Percentiles rank a stretch among this genome's conserved stretches.
These are phyloP conservation scores for Diaporthe ilicicola DNA, from an alignment of 2,329 filamentous ascomycete genomes.

Conservation along the genomic window DNA sequence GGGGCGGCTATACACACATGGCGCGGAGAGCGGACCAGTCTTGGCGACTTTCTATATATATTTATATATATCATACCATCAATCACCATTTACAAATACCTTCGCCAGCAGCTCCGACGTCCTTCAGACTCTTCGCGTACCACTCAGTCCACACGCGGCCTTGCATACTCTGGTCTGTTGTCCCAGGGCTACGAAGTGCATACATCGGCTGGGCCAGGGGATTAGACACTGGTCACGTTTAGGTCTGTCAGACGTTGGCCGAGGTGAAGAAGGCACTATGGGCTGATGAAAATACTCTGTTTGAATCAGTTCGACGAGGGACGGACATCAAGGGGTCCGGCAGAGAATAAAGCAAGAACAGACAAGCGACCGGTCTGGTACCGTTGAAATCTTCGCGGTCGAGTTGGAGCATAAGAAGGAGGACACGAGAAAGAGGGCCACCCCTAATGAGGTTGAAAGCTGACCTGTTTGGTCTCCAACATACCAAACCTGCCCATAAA, in stretches of 20 bases:
- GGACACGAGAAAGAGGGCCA: background rate
- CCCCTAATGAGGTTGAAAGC: background rate
- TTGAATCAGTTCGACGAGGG: background rate
- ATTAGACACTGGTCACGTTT: background rate
- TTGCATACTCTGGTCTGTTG: background rate
- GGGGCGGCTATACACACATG: conserved; percentile 1
- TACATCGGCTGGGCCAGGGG: background rate
- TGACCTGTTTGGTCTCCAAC: background rate
- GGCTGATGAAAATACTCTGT: too few relatives aligned
- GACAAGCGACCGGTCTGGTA: background rate
- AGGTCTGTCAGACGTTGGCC: too few relatives aligned
- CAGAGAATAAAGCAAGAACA: too few relatives aligned
- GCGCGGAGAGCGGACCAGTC: conserved; percentile 7
- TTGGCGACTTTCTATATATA: background rate
- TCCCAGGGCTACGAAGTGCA: background rate
- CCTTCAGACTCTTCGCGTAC: too few relatives aligned
- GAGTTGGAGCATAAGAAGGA: background rate
- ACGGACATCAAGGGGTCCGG: too few relatives aligned
- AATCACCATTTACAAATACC: conserved; percentile 5
- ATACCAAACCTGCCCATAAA: background rate
- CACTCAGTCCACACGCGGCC: too few relatives aligned
- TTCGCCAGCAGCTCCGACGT: background rate
- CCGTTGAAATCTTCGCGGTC: background rate
- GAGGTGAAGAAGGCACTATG: too few relatives aligned
- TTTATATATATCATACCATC: conserved; percentile 21